Conservation (phyloP, 805 yeast species). For the Komagataella mondaviorum region DNA sequence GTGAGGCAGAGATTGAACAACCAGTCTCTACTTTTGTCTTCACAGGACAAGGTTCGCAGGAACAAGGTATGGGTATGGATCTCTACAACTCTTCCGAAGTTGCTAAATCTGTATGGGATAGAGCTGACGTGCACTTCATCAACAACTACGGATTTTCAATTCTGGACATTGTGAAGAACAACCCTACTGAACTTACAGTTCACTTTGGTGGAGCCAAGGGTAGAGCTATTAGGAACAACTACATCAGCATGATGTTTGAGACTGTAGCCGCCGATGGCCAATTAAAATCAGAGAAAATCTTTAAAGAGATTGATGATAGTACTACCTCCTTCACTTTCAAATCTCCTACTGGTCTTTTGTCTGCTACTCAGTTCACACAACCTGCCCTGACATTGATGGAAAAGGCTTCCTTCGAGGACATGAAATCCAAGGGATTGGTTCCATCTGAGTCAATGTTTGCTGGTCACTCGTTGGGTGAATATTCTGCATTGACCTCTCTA, state of each 20-base stretch:
- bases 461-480: slow-evolving; percentile 98
- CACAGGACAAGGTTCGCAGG: slow-evolving; percentile 99
- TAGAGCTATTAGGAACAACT: slow-evolving; percentile 86
- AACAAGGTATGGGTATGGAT: slow-evolving; percentile 99
- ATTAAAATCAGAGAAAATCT: slow-evolving; percentile 83
- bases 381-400: slow-evolving; percentile 99
- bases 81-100: slow-evolving; percentile 81
- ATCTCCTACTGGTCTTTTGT: slow-evolving; percentile 87
- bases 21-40: slow-evolving; percentile 94
- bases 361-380: slow-evolving; percentile 98
- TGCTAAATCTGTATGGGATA: slow-evolving; percentile 94
- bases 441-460: slow-evolving; percentile 93
- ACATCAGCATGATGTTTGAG: slow-evolving; percentile 95
- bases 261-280: slow-evolving; percentile 77
- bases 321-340: slow-evolving; percentile 81
- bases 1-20: slow-evolving; percentile 98
- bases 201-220: slow-evolving; percentile 98
- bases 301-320: slow-evolving; percentile 75
- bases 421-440: slow-evolving; percentile 89
- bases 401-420: slow-evolving; percentile 96
- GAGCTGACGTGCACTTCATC: slow-evolving; percentile 89
- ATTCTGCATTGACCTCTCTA: slow-evolving; percentile 91
- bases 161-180: slow-evolving; percentile 85
- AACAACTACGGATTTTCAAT: slow-evolving; percentile 95
- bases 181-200: slow-evolving; percentile 89